phyloP scores from a whole-genome alignment of 208 protist species.

The Trypanosoma theileri region DNA sequence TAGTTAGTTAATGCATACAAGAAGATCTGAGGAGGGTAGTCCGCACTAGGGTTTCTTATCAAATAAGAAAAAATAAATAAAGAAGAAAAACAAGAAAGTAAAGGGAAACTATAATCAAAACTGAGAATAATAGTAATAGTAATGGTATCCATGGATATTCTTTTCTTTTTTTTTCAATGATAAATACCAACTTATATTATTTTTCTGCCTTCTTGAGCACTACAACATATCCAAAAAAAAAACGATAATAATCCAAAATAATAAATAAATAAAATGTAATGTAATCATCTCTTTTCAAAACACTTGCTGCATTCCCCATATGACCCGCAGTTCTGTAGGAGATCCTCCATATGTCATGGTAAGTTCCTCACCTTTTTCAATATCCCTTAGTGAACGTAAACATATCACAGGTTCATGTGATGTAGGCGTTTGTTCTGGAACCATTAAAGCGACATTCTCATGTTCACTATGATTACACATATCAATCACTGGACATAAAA shows the following conservation, averaged over 20 bases:
- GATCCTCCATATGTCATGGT: constrained; percentile 76
- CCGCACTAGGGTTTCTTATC: no score
- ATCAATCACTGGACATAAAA: constrained; percentile 82
- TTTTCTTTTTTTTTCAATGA: no score
- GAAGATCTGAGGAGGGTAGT: no score
- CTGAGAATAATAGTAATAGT: no score
- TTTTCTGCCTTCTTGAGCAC: no score
- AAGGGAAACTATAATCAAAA: no score
- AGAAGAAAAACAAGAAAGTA: no score
- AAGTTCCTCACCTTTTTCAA: constrained; percentile 74
- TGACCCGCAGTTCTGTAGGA: constrained; percentile 58
- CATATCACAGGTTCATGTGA: constrained; percentile 57
- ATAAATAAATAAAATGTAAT: not conserved
- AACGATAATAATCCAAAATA: not conserved
- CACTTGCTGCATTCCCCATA: constrained; percentile 77
- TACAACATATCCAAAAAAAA: not conserved
- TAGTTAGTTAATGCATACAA: no score
- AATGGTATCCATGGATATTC: no score
- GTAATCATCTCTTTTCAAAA: constrained; percentile 16
- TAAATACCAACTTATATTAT: no score
- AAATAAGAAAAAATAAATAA: no score
- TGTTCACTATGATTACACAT: constrained; percentile 82
- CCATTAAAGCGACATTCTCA: constrained; percentile 88
- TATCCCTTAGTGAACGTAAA: constrained; percentile 65
- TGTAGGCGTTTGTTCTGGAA: constrained; percentile 36